phyloP scores from a whole-genome alignment of 2,329 filamentous ascomycete genomes.

The Aspergillus puulaauensis region DNA sequence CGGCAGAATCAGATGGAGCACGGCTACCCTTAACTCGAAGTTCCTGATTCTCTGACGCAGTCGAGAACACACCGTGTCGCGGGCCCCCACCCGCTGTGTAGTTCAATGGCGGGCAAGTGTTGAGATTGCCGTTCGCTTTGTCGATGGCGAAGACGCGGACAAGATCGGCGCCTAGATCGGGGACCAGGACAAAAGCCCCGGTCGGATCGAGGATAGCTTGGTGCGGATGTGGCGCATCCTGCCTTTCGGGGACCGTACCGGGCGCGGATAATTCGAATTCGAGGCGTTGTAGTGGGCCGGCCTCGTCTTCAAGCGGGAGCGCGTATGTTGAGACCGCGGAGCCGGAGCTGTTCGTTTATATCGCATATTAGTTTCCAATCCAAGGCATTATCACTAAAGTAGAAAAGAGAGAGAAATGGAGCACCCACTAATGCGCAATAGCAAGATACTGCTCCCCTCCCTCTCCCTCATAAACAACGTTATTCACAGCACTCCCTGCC shows the following conservation, averaged over 20 bases:
- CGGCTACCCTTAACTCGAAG: not conserved
- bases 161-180: slow-evolving; percentile 66
- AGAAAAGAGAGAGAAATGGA: not conserved
- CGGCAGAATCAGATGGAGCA: not conserved
- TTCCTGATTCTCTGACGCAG: slow-evolving; percentile 7
- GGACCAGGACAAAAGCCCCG: slow-evolving; percentile 60
- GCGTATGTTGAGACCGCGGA: slow-evolving; percentile 34
- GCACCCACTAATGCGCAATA: slow-evolving; percentile 40
- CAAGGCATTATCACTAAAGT: no score
- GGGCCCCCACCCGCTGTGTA: slow-evolving; percentile 59
- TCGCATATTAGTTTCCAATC: not conserved
- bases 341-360: slow-evolving; percentile 21
- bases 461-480: slow-evolving; percentile 30
- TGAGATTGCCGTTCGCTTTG: slow-evolving; percentile 43
- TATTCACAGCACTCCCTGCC: slow-evolving; percentile 33
- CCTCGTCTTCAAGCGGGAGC: slow-evolving; percentile 24
- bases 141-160: slow-evolving; percentile 60
- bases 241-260: slow-evolving; percentile 43
- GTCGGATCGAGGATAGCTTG: slow-evolving; percentile 66
- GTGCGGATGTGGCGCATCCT: slow-evolving; percentile 63
- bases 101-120: slow-evolving; percentile 44
- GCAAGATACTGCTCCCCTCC: slow-evolving; percentile 29
- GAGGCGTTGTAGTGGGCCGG: slow-evolving; percentile 38
- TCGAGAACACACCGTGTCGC: slow-evolving; percentile 62
- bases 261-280: slow-evolving; percentile 39